Evolutionary conservation across 805 yeast genomes (phyloP).

Genomic region (Zygotorulaspora chibaensis): DNA sequence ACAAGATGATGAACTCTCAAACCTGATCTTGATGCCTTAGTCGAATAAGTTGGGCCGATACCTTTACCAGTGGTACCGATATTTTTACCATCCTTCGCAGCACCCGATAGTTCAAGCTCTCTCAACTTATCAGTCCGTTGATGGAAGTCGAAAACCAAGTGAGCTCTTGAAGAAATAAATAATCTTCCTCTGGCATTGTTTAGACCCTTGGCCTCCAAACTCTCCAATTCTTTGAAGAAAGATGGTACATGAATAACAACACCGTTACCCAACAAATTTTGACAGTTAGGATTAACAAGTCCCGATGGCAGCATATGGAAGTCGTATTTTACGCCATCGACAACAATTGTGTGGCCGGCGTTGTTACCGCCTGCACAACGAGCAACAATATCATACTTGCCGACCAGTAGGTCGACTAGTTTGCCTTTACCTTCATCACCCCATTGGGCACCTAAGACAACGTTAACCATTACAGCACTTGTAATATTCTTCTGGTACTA

Average conservation of each 20-base stretch:
- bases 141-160: conserved; percentile 95
- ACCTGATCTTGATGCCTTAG: conserved; percentile 96
- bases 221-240: conserved; percentile 79
- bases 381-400: conserved; percentile 92
- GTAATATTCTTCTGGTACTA: not conserved
- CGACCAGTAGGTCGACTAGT: conserved; percentile 91
- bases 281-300: conserved; percentile 88
- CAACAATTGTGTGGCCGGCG: conserved; percentile 99
- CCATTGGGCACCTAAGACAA: conserved; percentile 98
- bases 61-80: conserved; percentile 99
- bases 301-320: conserved; percentile 99
- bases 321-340: conserved; percentile 80
- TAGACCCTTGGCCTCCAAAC: conserved; percentile 78
- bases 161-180: conserved; percentile 90
- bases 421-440: conserved; percentile 99
- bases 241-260: conserved; percentile 95
- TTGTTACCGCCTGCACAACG: conserved; percentile 99
- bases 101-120: conserved; percentile 75
- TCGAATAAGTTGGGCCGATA: conserved; percentile 96
- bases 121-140: conserved; percentile 94
- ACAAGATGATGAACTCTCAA: conserved; percentile 94
- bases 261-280: conserved; percentile 89
- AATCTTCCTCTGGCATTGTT: conserved; percentile 55
- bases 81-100: conserved; percentile 56
- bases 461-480: conserved; percentile 43